A percentile compares a stretch with the other conserved stretches of the same genome.
These are phyloP conservation scores for Alternaria panax DNA, from an alignment of 2,329 filamentous ascomycete species.

Conservation along the genomic window DNA sequence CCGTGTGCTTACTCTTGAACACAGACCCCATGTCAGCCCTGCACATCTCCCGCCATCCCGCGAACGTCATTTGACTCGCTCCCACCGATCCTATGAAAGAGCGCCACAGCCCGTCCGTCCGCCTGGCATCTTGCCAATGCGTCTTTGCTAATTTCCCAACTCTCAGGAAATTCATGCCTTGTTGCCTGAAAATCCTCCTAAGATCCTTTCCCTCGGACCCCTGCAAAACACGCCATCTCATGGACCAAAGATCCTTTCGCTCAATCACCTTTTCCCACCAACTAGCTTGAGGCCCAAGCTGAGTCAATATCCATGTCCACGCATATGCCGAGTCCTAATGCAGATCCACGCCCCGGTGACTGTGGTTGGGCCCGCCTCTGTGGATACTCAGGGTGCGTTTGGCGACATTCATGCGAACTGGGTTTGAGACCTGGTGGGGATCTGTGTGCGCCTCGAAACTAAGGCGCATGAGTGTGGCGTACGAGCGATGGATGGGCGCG, in stretches of 20 bases:
- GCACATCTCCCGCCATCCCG: constrained; percentile 9
- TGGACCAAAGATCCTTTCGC: constrained; percentile 2
- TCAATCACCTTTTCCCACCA: background rate
- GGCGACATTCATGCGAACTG: constrained; percentile 13
- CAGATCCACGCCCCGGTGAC: constrained; percentile 1
- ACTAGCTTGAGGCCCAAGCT: background rate
- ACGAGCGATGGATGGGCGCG: constrained; percentile 7
- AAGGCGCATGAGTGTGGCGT: constrained; percentile 14
- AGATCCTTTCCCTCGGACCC: background rate
- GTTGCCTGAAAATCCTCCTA: background rate
- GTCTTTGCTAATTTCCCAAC: constrained; percentile 3
- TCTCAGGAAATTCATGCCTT: constrained; percentile 3
- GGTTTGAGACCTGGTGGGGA: constrained; percentile 9
- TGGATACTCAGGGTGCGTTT: constrained; percentile 3
- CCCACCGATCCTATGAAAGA: background rate
- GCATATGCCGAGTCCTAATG: constrained; percentile 2
- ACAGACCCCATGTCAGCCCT: constrained; percentile 1
- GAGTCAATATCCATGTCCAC: constrained; percentile 4
- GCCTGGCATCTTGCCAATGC: background rate
- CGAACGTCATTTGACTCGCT: constrained; percentile 6
- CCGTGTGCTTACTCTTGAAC: background rate
- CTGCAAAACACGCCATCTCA: constrained; percentile 2
- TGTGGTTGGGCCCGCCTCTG: background rate
- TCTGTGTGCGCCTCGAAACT: constrained; percentile 9
- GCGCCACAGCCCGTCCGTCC: background rate